Evolutionary conservation across 345 rosid species (phyloP), one percentile per base, ranked within the genome.

Genomic region (Dovyalis caffra): DNA sequence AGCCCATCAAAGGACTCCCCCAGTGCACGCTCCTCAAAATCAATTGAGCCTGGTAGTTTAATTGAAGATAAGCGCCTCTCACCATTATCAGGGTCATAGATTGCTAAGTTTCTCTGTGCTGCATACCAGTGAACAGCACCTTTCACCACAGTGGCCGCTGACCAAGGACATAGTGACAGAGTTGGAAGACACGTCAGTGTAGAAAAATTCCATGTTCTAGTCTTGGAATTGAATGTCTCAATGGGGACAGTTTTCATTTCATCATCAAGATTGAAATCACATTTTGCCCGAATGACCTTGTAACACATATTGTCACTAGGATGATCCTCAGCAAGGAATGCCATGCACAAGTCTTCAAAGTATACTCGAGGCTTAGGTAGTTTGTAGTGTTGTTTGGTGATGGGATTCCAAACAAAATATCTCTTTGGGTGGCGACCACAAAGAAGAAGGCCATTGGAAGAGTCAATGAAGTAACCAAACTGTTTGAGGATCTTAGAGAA

Each of bases 361-460:
- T 85, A 82, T 47, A 85, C 90, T 29, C 91, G 85, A 7, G 83
- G 91, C 66, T 60, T 82, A 8, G 94, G 94, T 58, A 90, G 82
- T 77, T 83, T 70, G 61, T 80, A 70, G 47, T 68, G 72, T 45
- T 84, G 51, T 68, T 35, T 72, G 9, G 89, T 82, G 37, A 28
- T 23, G 0, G 84, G 87, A 84, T 90, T 85, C 88, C 87, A 90
- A 66, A 88, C 74, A 85, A 69, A 86, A 77, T 90, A 90, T 68
- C 86, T 71, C 78, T 84, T 90, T 8, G 94, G 91, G 78, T 90
- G 91, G 20, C 94, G 85, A 56, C 94, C 94, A 67, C 91, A 88
- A 21, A 90, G 90, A 75, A 90, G 83, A 77, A 85, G 57, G 26
- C 94, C 91, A 21, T 85, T 80, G 23, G 86, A 82, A 38, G 91